phyloP scores from a whole-genome alignment of 345 rosid genomes.

The Citrus cavaleriei region DNA sequence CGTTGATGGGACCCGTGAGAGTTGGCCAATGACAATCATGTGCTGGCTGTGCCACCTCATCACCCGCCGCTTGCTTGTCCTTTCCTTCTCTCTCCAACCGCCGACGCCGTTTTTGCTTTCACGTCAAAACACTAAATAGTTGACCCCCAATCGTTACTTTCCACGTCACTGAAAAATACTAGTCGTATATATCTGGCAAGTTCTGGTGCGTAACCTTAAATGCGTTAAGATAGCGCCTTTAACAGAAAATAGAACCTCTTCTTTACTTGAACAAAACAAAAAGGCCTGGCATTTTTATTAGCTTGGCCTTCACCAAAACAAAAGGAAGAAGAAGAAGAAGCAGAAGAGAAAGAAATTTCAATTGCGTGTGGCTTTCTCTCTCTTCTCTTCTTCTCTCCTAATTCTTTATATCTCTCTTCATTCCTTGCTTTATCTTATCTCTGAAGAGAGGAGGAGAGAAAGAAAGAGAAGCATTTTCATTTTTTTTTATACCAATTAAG shows the following conservation, averaged over 20 bases:
- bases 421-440: conserved; percentile 33
- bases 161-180: neutral
- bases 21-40: conserved; percentile 16
- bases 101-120: neutral
- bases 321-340: neutral
- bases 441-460: conserved; percentile 14
- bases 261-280: neutral
- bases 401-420: conserved; percentile 28
- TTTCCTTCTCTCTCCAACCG: neutral
- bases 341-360: conserved; percentile 10
- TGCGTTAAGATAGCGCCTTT: no score
- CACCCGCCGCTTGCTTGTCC: conserved; percentile 14
- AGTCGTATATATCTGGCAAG: neutral
- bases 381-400: conserved; percentile 6
- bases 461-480: neutral
- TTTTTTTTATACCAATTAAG: neutral
- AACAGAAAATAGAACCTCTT: conserved; percentile 26
- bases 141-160: neutral
- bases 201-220: no score
- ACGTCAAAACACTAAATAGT: no score
- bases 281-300: no score
- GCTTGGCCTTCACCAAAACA: neutral
- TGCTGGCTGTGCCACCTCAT: conserved; percentile 21
- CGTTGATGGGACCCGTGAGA: neutral
- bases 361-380: neutral